Percentiles rank a stretch among this genome's conserved stretches.
Conservation (phyloP, 1,284 basidiomycete genomes). For the Coniophora puteana region DNA sequence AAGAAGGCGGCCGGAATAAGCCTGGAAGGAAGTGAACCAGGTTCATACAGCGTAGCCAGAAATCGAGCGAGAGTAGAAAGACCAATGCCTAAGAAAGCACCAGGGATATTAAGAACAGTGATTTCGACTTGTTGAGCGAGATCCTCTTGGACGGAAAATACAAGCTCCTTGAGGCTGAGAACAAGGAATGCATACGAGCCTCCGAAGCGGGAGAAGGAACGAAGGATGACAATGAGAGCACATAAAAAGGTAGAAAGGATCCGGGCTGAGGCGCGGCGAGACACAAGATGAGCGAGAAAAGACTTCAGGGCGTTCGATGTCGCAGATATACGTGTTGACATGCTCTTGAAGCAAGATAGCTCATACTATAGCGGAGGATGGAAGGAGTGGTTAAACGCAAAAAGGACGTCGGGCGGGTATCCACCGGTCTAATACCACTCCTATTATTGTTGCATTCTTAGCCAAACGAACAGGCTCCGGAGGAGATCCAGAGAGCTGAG, state of each 20-base stretch:
- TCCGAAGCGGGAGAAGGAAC: slow-evolving; percentile 38
- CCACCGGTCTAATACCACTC: neutral
- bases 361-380: too few species aligned
- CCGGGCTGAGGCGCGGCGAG: slow-evolving; percentile 37
- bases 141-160: slow-evolving; percentile 44
- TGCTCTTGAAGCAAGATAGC: neutral
- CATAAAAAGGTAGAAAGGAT: slow-evolving; percentile 44
- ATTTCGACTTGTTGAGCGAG: slow-evolving; percentile 47
- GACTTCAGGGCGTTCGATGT: neutral
- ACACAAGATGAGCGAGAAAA: slow-evolving; percentile 14
- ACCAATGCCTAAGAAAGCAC: slow-evolving; percentile 39
- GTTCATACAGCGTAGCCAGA: slow-evolving; percentile 27
- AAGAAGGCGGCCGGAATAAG: slow-evolving; percentile 39
- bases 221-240: slow-evolving; percentile 35
- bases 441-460: too few species aligned
- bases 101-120: slow-evolving; percentile 40
- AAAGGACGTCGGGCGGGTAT: neutral
- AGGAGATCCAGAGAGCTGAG: too few species aligned
- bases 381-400: neutral
- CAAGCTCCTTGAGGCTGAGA: slow-evolving; percentile 43
- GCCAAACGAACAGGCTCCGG: too few species aligned
- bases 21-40: slow-evolving; percentile 27
- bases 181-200: slow-evolving; percentile 41
- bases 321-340: neutral
- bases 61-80: slow-evolving; percentile 40